These are phyloP conservation scores for Boletus vinaceobasis DNA, from an alignment of 768 basidiomycete species.

Conservation along the genomic window DNA sequence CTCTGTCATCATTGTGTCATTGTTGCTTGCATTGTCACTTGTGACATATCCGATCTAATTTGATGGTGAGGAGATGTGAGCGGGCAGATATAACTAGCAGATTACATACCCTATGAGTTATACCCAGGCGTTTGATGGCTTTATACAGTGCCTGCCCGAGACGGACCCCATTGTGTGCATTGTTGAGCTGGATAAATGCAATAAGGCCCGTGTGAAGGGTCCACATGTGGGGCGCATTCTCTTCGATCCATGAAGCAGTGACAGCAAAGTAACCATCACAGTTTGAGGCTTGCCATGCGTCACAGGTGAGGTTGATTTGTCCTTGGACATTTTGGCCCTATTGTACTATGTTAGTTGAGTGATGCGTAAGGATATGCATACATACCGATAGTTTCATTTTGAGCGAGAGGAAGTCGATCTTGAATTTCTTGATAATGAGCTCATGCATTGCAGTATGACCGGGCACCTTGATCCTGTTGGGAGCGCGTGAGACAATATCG, in stretches of 20 bases:
- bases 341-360: too few relatives aligned
- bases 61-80: too few relatives aligned
- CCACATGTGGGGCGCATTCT: conserved; percentile 18
- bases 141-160: conserved; percentile 33
- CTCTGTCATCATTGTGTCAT: neutral
- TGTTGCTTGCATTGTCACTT: neutral
- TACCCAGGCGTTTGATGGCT: conserved; percentile 26
- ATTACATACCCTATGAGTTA: conserved; percentile 28
- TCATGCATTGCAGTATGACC: neutral
- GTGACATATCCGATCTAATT: conserved; percentile 22
- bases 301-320: conserved; percentile 34
- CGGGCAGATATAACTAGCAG: neutral
- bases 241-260: conserved; percentile 22
- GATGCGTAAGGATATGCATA: neutral
- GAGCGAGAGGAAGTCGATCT: neutral
- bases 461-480: neutral
- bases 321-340: neutral
- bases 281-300: conserved; percentile 42
- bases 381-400: conserved; percentile 1
- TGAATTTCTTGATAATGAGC: conserved; percentile 6
- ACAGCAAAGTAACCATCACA: conserved; percentile 38
- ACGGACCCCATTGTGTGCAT: conserved; percentile 31
- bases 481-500: neutral
- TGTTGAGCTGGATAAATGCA: conserved; percentile 22
- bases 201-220: conserved; percentile 30